These are phyloP conservation scores for Phlebopus sp. DNA, from an alignment of 1,284 basidiomycete genomes.

Conservation along the genomic window DNA sequence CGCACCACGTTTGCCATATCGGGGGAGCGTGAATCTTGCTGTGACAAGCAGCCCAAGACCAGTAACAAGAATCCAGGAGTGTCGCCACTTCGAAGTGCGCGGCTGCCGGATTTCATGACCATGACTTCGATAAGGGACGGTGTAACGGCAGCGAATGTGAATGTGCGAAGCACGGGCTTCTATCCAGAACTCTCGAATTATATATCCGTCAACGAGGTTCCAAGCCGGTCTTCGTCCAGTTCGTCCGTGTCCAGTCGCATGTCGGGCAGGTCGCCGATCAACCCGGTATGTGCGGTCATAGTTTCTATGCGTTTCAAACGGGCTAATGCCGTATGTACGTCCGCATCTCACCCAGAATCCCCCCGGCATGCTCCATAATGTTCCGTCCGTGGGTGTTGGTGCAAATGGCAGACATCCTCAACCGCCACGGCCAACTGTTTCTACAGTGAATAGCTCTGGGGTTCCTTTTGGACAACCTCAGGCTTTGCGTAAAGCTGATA, in stretches of 20 bases:
- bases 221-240: constrained; percentile 33
- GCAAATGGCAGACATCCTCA: constrained; percentile 15
- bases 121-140: constrained; percentile 32
- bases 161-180: constrained; percentile 16
- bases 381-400: constrained; percentile 4
- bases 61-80: constrained; percentile 12
- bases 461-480: constrained; percentile 24
- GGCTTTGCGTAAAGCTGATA: constrained; percentile 20
- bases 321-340: neutral
- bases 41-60: constrained; percentile 12
- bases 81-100: constrained; percentile 17
- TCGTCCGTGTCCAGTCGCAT: constrained; percentile 33
- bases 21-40: constrained; percentile 19
- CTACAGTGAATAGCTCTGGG: constrained; percentile 4
- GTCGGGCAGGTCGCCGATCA: constrained; percentile 33
- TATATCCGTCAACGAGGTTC: constrained; percentile 22
- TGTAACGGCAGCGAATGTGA: constrained; percentile 21
- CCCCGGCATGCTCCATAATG: constrained; percentile 19
- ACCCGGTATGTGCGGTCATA: constrained; percentile 16
- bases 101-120: constrained; percentile 33
- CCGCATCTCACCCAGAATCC: constrained; percentile 17
- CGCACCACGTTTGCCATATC: constrained; percentile 13
- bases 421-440: constrained; percentile 12
- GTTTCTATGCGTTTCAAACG: neutral
- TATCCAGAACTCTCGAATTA: constrained; percentile 26